Evolutionary conservation across 306 rosid genomes (phyloP), one percentile per base, ranked within the genome.

Genomic region (Cucumis hystrix): DNA sequence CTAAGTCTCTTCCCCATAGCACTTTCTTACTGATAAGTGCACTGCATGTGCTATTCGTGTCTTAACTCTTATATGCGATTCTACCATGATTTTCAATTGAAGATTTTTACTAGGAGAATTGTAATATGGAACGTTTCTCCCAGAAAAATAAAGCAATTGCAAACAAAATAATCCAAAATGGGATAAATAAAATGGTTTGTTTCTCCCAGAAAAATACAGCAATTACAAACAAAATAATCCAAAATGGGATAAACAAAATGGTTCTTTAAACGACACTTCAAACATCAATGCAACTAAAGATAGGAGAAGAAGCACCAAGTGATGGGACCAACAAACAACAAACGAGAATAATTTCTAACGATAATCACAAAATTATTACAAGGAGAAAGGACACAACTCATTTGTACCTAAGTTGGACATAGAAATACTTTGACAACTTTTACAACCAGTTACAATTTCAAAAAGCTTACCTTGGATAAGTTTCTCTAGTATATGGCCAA

Each of bases 381-480:
- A 65, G 72, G 52, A 40, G 20, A 61, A 66, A 66, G 54, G 52
- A 40, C 43, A 9, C 52, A 66, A 30, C 73, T 66, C 30, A 18
- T 39, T 39, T 17, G 45, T 39, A 66, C n/a, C 20, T 39, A 5
- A 8, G 20, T 41, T 40, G 74, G 18, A n/a, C 9, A 67, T 18
- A 18, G 13, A 41, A 67, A n/a, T 37, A 40, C 35, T 37, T 59
- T n/a, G 78, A 37, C 66, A 74, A 76, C 13, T 56, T 41, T 74
- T 59, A 33, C 81, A 78, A 66, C 64, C 75, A 77, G 45, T 55
- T 74, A n/a, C 16, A 66, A 74, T 21, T 57, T 54, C 70, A 47
- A 60, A 83, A 52, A 41, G 70, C 91, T 89, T 78, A 95, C 97
- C 93, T 47, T 75, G 82, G 79, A 85, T 73, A 74, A 83, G 80